Conservation (phyloP, 2,329 filamentous ascomycete genomes). For the Aspergillus sp. region DNA sequence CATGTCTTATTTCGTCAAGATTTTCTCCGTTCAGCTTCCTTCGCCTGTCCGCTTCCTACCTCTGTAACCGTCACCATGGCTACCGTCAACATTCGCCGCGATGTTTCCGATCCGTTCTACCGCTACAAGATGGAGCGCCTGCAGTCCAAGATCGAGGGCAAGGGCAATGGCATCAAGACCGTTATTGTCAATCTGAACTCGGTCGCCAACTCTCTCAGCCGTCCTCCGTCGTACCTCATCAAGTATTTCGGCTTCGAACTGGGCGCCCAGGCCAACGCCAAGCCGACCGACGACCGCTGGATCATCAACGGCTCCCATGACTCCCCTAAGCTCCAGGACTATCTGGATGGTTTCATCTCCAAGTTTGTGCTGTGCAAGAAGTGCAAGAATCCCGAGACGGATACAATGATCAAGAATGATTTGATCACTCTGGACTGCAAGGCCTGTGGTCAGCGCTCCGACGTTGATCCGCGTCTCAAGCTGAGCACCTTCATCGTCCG, state of each 20-base stretch:
- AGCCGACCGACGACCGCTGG: constrained; percentile 96
- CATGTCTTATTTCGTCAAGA: constrained; percentile 51
- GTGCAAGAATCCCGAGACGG: constrained; percentile 99
- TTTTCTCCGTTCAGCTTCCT: constrained; percentile 36
- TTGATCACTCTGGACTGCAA: constrained; percentile 95
- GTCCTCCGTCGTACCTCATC: constrained; percentile 90
- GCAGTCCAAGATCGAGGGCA: constrained; percentile 98
- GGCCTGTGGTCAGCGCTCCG: constrained; percentile 86
- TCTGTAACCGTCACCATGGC: constrained; percentile 63
- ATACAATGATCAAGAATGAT: constrained; percentile 88
- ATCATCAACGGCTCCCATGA: constrained; percentile 99
- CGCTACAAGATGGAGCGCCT: constrained; percentile 99
- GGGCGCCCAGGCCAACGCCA: constrained; percentile 95
- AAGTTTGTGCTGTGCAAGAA: constrained; percentile 99
- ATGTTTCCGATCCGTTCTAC: constrained; percentile 98
- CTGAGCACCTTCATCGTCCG: constrained; percentile 96
- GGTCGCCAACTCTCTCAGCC: constrained; percentile 82
- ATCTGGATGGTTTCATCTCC: constrained; percentile 95
- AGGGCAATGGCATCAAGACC: constrained; percentile 99
- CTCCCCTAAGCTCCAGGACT: constrained; percentile 88
- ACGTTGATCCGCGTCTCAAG: constrained; percentile 89
- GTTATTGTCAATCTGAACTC: constrained; percentile 95
- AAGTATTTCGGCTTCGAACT: constrained; percentile 99
- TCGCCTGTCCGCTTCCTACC: constrained; percentile 18
- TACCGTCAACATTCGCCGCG: constrained; percentile 95